Evolutionary conservation across 108 stramenopile species (phyloP).

Genomic region (Parmales sp.): DNA sequence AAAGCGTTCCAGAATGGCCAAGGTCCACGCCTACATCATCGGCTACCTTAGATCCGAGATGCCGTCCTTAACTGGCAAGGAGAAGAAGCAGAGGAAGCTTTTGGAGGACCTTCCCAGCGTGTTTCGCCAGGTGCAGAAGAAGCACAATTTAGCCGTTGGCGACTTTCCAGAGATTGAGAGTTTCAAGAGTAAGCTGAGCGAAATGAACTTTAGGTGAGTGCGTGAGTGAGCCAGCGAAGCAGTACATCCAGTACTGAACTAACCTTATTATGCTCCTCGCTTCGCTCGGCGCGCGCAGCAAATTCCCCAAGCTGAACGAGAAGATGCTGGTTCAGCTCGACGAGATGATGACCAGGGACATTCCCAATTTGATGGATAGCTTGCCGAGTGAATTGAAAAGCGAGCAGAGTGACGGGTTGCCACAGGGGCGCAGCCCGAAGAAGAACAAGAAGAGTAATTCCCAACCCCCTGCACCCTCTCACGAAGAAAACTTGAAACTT

Average conservation of each 20-base stretch:
- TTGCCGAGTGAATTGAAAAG: not conserved
- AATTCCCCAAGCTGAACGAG: constrained; percentile 45
- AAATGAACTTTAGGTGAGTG: not conserved
- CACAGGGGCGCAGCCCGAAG: not conserved
- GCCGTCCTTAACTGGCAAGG: constrained; percentile 19
- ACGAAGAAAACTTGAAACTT: too few relatives aligned
- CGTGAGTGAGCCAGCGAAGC: too few relatives aligned
- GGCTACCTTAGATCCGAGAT: constrained; percentile 24
- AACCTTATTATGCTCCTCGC: too few relatives aligned
- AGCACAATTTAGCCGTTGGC: constrained; percentile 38
- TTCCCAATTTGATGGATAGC: constrained; percentile 36
- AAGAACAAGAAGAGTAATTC: not conserved
- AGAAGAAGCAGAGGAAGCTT: constrained; percentile 30
- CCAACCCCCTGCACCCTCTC: too few relatives aligned
- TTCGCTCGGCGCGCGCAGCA: too few relatives aligned
- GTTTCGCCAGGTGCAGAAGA: constrained; percentile 38
- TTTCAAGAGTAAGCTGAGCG: constrained; percentile 13
- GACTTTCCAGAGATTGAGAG: constrained; percentile 44
- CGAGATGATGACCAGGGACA: constrained; percentile 27
- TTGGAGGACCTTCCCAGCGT: constrained; percentile 26
- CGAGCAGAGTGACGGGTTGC: not conserved
- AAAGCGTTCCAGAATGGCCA: constrained; percentile 38
- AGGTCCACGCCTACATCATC: constrained; percentile 38
- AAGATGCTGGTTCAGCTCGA: constrained; percentile 38
- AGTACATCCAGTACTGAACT: too few relatives aligned